phyloP scores from a whole-genome alignment of 768 basidiomycete species.

The Astraeus odoratus region DNA sequence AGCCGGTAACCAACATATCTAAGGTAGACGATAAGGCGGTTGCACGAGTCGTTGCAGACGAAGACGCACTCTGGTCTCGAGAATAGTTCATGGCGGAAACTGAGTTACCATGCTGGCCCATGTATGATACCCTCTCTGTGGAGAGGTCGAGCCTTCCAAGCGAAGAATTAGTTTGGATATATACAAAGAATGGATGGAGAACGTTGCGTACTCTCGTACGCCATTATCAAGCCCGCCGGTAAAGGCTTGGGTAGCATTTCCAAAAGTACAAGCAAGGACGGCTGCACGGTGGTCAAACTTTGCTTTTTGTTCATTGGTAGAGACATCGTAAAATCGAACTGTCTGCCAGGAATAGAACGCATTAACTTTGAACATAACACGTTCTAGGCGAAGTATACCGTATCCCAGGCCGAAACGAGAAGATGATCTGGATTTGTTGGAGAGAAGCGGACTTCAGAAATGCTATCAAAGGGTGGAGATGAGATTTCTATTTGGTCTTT shows the following conservation, averaged over 20 bases:
- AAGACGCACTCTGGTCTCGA: conserved; percentile 50
- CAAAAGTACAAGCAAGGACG: conserved; percentile 76
- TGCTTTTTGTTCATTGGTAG: conserved; percentile 57
- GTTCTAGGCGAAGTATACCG: conserved; percentile 31
- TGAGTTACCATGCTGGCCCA: conserved; percentile 78
- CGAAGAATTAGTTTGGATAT: background rate
- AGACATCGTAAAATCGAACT: conserved; percentile 49
- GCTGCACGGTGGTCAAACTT: conserved; percentile 88
- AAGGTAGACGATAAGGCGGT: background rate
- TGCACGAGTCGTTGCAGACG: background rate
- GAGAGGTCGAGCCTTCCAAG: conserved; percentile 66
- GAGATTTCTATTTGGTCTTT: conserved; percentile 39
- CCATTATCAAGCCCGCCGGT: conserved; percentile 85
- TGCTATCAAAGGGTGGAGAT: conserved; percentile 79
- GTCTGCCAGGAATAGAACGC: conserved; percentile 40
- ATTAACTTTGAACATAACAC: conserved; percentile 27
- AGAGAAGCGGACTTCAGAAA: conserved; percentile 76
- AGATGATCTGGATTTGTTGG: conserved; percentile 73
- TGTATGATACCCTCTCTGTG: conserved; percentile 59
- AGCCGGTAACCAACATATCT: conserved; percentile 79
- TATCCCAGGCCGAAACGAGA: conserved; percentile 88
- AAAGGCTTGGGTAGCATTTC: conserved; percentile 59
- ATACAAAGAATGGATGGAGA: too few relatives aligned
- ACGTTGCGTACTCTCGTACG: conserved; percentile 62
- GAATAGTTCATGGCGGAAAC: conserved; percentile 74